These are phyloP conservation scores for Zalerion maritima DNA, from an alignment of 495 filamentous ascomycete species.

Conservation along the genomic window DNA sequence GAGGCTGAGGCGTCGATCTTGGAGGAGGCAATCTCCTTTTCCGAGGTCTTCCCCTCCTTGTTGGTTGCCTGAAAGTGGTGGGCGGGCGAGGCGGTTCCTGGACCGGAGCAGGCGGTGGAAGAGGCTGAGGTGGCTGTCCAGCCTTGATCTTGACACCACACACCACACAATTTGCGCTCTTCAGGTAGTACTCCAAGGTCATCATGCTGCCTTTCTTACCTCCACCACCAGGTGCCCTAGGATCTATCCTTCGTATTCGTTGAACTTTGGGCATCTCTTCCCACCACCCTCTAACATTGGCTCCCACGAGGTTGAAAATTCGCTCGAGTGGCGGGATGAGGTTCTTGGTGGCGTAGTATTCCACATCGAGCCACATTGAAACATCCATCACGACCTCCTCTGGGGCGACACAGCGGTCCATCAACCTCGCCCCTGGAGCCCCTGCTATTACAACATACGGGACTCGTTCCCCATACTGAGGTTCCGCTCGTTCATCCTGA, in stretches of 20 bases:
- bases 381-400: constrained; percentile 65
- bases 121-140: no score
- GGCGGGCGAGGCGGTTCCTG: constrained; percentile 12
- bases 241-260: constrained; percentile 46
- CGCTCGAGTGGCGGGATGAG: constrained; percentile 87
- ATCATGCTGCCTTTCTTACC: constrained; percentile 29
- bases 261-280: constrained; percentile 92
- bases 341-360: constrained; percentile 96
- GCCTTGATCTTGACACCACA: constrained; percentile 56
- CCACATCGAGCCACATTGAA: constrained; percentile 73
- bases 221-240: constrained; percentile 10
- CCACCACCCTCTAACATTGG: constrained; percentile 83
- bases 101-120: no score
- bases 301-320: constrained; percentile 94
- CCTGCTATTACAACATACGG: constrained; percentile 89
- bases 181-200: constrained; percentile 82
- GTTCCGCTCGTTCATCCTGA: constrained; percentile 71
- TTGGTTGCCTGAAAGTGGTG: no score
- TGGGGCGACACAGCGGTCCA: constrained; percentile 82
- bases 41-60: no score
- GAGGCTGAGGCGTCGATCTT: constrained; percentile 2
- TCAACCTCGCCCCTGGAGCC: constrained; percentile 67
- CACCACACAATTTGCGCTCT: constrained; percentile 59
- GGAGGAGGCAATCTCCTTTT: no score
- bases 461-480: constrained; percentile 88